Evolutionary conservation across 768 basidiomycete species (phyloP), one percentile per base, ranked within the genome.

Genomic region (Leccinum subgranulosum): DNA sequence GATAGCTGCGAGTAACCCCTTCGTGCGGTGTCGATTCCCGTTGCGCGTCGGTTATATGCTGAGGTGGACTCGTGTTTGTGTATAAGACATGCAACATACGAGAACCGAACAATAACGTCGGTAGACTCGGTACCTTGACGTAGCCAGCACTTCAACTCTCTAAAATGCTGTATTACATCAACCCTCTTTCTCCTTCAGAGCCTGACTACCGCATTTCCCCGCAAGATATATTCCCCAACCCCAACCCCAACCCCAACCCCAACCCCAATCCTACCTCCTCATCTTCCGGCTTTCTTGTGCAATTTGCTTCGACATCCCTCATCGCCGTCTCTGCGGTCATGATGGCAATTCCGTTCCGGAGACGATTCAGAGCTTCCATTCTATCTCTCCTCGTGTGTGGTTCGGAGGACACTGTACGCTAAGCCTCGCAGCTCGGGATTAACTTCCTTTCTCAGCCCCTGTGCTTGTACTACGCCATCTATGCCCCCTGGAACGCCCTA

Each of bases 401-500:
- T 96, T 96, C 60, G 94, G 23, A 23, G 23, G 23, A 23, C 23
- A 23, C 23, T 23, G 23, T 23, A 23, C 23, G 23, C 23, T 23
- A 23, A 23, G 23, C 23, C 23, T 23, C 23, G 23, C 23, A 23
- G 23, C 23, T 23, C 23, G 23, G 23, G 23, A 23, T 23, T 23
- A 23, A 23, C 23, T 23, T 23, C 23, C 23, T 23, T 23, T 23
- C 23, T 27, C 27, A 17, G 58, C 65, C 65, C 65, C 65, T 66
- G 57, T 67, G 27, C 33, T 28, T 28, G 27, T 28, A 1, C 27
- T 28, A 28, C 8, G 27, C 27, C 8, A 28, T 41, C 49, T 1
- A 92, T 92, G 90, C 91, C 91, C 25, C 75, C 77, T 33, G 88
- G 88, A 63, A 84, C 91, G 0, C 89, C 90, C 2, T 89, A 84